Base-by-base conservation (phyloP, 352 stramenopile genomes). In the Peronospora belbahrii region DNA sequence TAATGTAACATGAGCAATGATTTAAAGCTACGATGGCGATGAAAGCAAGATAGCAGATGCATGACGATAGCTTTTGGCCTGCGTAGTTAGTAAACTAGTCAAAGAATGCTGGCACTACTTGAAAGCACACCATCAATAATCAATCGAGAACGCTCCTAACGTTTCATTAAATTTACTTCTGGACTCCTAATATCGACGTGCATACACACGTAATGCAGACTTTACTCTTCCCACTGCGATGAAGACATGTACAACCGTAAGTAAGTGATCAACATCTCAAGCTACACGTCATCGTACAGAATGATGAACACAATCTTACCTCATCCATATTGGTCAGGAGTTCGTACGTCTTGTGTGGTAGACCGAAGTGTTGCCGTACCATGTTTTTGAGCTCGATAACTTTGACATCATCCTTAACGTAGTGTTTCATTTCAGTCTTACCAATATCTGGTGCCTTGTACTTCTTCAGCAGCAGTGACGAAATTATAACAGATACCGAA, bases 401-500 rank as follows among this genome's bases (percentile, higher is more conserved):
- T 59, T 88, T 88, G 20, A 61, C 62, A 44, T 84, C 75, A 8
- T 86, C 67, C 27, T 78, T 62, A 25, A 76, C 79, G 37, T 64
- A 57, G 11, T 52, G 22, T 11, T 59, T 65, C 4, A 36, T 18
- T 31, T 70, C 67, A 10, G 46, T 45, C 19, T 61, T 52, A 18
- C 52, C 36, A 17, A 94, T 33, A 14, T 72, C 36, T 6, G 83
- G 83, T 6, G 73, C 15, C 14, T 24, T 19, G 18, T 40, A 95
- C 9, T 64, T 63, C 48, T 92, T 92, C n/a, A 95, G 52, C 28
- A 89, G n/a, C 20, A 95, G 50, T 43, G 82, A 94, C 17, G 83
- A 94, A 10, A 86, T 48, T 2, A 95, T 79, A 0, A 95, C 84
- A 2, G 84, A 93, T 1, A 95, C 83, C 1, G 83, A 94, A 19